These are phyloP conservation scores for Aegilops speltoides DNA, from an alignment of 176 grass and related monocot genomes.

Conservation along the genomic window DNA sequence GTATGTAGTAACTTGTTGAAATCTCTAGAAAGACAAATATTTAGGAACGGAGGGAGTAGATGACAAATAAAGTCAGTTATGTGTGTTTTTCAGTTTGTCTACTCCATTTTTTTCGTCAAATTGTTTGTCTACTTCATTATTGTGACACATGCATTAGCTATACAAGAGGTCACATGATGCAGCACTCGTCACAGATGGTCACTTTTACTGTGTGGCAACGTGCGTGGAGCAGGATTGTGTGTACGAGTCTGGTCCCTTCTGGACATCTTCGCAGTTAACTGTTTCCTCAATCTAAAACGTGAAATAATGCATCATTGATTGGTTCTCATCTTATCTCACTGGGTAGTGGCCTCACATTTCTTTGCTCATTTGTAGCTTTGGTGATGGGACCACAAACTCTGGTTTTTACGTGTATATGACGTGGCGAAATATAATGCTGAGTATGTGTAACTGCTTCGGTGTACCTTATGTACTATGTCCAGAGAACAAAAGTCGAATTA, in stretches of 20 bases:
- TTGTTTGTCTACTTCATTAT: neutral
- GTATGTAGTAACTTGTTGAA: too few species aligned
- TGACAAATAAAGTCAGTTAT: too few species aligned
- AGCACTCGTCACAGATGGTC: neutral
- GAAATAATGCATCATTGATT: neutral
- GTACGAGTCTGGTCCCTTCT: slow-evolving; percentile 9
- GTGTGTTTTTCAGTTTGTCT: neutral
- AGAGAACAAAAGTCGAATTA: neutral
- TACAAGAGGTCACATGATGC: neutral
- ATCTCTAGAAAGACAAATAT: too few species aligned
- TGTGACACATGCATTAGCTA: neutral
- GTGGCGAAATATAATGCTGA: neutral
- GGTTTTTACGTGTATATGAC: neutral
- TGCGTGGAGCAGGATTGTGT: slow-evolving; percentile 29
- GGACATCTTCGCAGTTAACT: slow-evolving; percentile 2
- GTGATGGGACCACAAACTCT: neutral
- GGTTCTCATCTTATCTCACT: slow-evolving; percentile 3
- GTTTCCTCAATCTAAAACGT: slow-evolving; percentile 7
- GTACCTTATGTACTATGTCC: neutral
- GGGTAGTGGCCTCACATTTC: neutral
- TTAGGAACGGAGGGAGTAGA: too few species aligned
- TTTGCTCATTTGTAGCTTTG: neutral
- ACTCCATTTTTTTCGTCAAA: neutral
- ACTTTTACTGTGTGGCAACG: slow-evolving; percentile 26
- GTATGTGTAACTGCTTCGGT: neutral